Evolutionary conservation across 257 asterid genomes (phyloP), one percentile per base, ranked within the genome.

Genomic region (Fraxinus quadrangulata): DNA sequence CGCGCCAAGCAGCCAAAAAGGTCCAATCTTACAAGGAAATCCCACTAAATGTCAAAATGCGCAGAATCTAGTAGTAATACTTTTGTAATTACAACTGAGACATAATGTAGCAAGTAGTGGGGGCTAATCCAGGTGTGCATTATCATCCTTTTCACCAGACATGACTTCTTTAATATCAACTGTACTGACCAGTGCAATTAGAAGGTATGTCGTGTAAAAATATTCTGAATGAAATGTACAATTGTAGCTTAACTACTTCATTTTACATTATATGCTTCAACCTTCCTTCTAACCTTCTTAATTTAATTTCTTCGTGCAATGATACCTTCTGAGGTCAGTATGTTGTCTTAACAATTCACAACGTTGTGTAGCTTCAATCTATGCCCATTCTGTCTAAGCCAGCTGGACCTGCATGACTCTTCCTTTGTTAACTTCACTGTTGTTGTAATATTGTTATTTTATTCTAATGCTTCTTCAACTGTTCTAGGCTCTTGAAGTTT

Each of bases 1-100:
- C 85, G 12, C 90, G 97, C 12, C 82, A 72, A 59, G 96, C 97
- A 45, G 89, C 92, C 71, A 86, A 42, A 83, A 93, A 89, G 81
- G 89, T 93, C 71, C 88, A 84, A 77, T 88, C 96, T 4, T 91
- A 93, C 86, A 93, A 83, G 88, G 96, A 93, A 89, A 54, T 84
- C 34, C 87, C 94, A 6, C 0, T 87, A 14, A 86, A 85, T n/a
- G 80, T 81, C 70, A 93, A 93, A 83, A 89, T 90, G 97, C 93
- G 96, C 45, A 91, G 97, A 86, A 0, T 82, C 1, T 75, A 31
- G 75, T 87, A 84, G 88, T 10, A 49, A 33, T 10, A 9, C 16
- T 63, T 63, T 6, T 61, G 7, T 21, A 61, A 17, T 23, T 61
- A 10, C 33, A 6, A 61, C 33, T 14, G 28, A 2, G 31, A 61